Percentiles rank a stretch among this genome's conserved stretches.
phyloP scores from a whole-genome alignment of 306 rosid genomes.

The Nissolia schottii region DNA sequence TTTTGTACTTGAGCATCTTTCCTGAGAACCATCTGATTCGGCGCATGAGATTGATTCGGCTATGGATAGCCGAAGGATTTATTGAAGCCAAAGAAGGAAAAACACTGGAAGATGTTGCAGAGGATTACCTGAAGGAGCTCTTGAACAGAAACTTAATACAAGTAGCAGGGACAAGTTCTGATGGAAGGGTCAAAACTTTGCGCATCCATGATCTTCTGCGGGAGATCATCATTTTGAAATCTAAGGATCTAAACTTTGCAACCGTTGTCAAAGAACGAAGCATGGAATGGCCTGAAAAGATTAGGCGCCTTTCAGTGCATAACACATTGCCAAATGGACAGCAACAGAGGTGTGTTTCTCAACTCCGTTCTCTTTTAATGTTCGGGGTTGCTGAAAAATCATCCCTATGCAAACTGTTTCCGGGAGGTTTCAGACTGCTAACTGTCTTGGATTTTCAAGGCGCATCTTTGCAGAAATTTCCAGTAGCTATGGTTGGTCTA shows the following conservation, averaged over 20 bases:
- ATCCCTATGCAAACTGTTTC: constrained; percentile 28
- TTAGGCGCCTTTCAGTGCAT: constrained; percentile 44
- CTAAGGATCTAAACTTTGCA: constrained; percentile 50
- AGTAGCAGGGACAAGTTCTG: constrained; percentile 31
- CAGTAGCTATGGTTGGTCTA: constrained; percentile 23
- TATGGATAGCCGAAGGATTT: constrained; percentile 53
- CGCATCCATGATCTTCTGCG: constrained; percentile 49
- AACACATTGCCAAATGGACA: constrained; percentile 33
- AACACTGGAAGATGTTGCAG: constrained; percentile 46
- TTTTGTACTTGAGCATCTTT: constrained; percentile 42
- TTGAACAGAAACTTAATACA: constrained; percentile 48
- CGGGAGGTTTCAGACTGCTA: constrained; percentile 38
- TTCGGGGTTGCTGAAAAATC: constrained; percentile 37
- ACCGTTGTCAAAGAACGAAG: constrained; percentile 37
- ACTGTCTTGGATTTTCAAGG: constrained; percentile 41
- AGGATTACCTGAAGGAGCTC: constrained; percentile 44
- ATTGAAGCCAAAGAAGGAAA: constrained; percentile 39
- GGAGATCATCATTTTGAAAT: constrained; percentile 46
- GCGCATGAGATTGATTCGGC: constrained; percentile 39
- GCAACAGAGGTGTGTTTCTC: constrained; percentile 34
- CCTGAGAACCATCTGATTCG: constrained; percentile 39
- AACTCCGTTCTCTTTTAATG: constrained; percentile 56
- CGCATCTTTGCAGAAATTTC: constrained; percentile 34
- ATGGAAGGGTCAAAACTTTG: constrained; percentile 37
- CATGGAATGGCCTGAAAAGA: constrained; percentile 35